phyloP scores from a whole-genome alignment of 148 eudicot species.

The Polygonum aviculare region DNA sequence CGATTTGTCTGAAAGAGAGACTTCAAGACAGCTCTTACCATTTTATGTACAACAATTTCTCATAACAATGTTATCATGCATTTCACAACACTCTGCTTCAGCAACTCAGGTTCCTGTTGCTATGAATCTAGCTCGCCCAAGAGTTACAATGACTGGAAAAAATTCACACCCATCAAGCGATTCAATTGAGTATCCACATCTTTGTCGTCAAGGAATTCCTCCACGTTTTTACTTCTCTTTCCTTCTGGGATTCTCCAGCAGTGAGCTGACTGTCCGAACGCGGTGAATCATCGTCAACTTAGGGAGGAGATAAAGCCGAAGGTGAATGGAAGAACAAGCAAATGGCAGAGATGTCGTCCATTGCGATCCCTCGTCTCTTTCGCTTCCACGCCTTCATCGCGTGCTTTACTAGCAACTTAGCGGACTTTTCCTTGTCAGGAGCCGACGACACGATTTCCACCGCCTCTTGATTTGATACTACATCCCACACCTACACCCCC shows the following conservation, averaged over 20 bases:
- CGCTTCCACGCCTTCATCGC: conserved; percentile 59
- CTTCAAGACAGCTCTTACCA: not conserved
- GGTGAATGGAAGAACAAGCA: conserved; percentile 63
- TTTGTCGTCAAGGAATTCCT: not conserved
- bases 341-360: conserved; percentile 78
- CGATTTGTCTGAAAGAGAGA: not conserved
- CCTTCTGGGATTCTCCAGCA: not conserved
- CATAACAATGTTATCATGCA: not conserved
- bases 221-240: not conserved
- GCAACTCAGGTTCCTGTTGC: not conserved
- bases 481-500: conserved; percentile 77
- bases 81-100: not conserved
- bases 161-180: not conserved
- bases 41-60: not conserved
- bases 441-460: conserved; percentile 54
- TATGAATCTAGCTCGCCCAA: not conserved
- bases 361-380: conserved; percentile 60
- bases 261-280: not conserved
- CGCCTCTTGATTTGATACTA: conserved; percentile 78
- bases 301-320: conserved; percentile 12
- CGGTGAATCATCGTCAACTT: conserved; percentile 1
- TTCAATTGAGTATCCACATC: not conserved
- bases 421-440: conserved; percentile 44
- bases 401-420: conserved; percentile 54
- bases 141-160: not conserved